Evolutionary conservation across 75 land plant genomes (phyloP).

Genomic region (Chamaecyparis obtusa): DNA sequence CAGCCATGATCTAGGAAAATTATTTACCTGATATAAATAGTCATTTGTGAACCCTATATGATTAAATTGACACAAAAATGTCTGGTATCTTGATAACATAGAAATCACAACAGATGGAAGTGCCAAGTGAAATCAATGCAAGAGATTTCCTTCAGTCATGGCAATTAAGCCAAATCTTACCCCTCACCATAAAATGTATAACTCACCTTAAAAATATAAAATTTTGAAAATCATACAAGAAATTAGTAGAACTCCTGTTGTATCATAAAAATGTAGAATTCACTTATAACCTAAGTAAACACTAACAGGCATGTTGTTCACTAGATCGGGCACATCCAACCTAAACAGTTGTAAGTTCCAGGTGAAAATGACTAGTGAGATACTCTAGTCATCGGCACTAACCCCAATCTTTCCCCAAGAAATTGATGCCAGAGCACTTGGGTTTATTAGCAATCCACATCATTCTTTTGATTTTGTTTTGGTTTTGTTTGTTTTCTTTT

Average conservation of each 20-base stretch:
- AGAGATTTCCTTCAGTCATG: not conserved
- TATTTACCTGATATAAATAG: not conserved
- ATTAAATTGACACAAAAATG: not conserved
- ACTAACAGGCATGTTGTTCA: no score
- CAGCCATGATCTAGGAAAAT: not conserved
- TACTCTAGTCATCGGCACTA: not conserved
- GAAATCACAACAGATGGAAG: not conserved
- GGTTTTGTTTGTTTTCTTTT: no score
- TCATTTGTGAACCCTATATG: not conserved
- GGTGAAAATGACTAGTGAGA: not conserved
- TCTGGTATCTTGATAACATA: not conserved
- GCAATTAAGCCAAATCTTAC: not conserved
- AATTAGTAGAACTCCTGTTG: no score
- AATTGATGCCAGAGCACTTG: no score
- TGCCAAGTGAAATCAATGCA: not conserved
- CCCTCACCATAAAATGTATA: not conserved
- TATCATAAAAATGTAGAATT: no score
- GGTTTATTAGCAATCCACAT: no score
- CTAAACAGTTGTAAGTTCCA: not conserved
- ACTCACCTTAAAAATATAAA: not conserved
- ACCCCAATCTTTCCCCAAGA: not conserved
- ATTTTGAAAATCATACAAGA: no score
- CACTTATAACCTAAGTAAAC: no score
- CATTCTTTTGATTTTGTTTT: no score
- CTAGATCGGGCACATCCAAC: no score